phyloP scores from a whole-genome alignment of 2,329 filamentous ascomycete species.

The Parafenestella ontariensis region DNA sequence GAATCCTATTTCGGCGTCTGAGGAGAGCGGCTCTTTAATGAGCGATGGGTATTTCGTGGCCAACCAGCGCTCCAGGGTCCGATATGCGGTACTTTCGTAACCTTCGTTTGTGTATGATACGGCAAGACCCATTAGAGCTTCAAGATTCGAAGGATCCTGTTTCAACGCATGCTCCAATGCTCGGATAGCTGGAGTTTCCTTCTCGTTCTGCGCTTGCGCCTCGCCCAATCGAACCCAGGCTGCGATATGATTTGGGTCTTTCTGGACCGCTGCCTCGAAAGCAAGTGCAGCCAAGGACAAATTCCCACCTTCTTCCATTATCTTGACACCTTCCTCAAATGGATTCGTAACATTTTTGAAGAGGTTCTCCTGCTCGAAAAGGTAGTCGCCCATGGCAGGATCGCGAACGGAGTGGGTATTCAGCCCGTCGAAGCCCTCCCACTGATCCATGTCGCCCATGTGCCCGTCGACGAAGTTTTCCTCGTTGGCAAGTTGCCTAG shows the following conservation, averaged over 20 bases:
- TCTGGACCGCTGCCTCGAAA: constrained; percentile 94
- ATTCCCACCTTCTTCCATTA: constrained; percentile 93
- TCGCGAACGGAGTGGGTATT: constrained; percentile 73
- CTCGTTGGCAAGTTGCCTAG: constrained; percentile 72
- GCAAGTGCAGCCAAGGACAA: constrained; percentile 90
- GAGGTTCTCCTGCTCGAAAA: constrained; percentile 94
- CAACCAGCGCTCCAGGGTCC: constrained; percentile 95
- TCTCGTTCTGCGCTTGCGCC: constrained; percentile 97
- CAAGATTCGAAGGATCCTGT: constrained; percentile 83
- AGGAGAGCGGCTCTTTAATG: constrained; percentile 74
- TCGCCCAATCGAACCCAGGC: constrained; percentile 93
- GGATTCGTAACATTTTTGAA: constrained; percentile 83
- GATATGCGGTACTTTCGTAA: constrained; percentile 95
- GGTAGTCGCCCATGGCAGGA: constrained; percentile 83
- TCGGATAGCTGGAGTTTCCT: constrained; percentile 93
- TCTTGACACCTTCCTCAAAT: constrained; percentile 90
- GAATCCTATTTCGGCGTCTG: constrained; percentile 86
- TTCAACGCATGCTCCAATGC: constrained; percentile 91
- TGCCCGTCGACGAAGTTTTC: constrained; percentile 68
- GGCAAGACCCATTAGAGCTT: constrained; percentile 91
- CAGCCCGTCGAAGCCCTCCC: constrained; percentile 75
- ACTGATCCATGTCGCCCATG: constrained; percentile 79
- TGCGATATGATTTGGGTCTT: constrained; percentile 83
- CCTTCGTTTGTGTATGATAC: constrained; percentile 99
- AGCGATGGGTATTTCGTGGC: constrained; percentile 92